phyloP scores from a whole-genome alignment of 2,329 filamentous ascomycete genomes.

The Phaeosphaeria sp. region DNA sequence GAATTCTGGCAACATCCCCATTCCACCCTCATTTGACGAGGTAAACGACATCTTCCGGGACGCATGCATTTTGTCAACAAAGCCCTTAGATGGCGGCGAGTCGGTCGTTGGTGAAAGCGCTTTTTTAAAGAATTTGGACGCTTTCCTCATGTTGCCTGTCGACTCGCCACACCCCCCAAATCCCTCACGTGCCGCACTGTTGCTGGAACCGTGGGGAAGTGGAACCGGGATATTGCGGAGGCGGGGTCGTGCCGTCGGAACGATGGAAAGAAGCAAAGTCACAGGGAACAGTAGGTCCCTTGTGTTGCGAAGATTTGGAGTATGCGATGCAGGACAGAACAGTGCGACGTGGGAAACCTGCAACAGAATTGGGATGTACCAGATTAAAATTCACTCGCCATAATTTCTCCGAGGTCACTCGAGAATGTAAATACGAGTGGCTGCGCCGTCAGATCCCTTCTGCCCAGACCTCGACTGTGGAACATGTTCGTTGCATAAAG shows the following conservation, averaged over 20 bases:
- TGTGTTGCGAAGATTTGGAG: not conserved
- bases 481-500: constrained; percentile 9
- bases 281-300: not conserved
- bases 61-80: constrained; percentile 22
- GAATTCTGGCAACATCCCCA: constrained; percentile 34
- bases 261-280: constrained; percentile 1
- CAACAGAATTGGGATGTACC: constrained; percentile 14
- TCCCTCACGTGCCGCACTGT: constrained; percentile 1
- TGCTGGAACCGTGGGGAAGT: constrained; percentile 9
- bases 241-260: not conserved
- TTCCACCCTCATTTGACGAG: constrained; percentile 29
- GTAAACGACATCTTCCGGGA: constrained; percentile 37
- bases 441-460: constrained; percentile 17
- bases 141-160: constrained; percentile 25
- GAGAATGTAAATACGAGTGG: constrained; percentile 11
- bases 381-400: constrained; percentile 18
- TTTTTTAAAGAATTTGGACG: constrained; percentile 35
- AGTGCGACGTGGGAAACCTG: constrained; percentile 3
- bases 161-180: constrained; percentile 2
- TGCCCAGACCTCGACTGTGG: constrained; percentile 13
- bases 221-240: constrained; percentile 3
- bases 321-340: not conserved
- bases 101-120: constrained; percentile 36
- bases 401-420: constrained; percentile 12
- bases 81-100: constrained; percentile 24